phyloP scores from a whole-genome alignment of 306 rosid species.

The Oemleria cerasiformis region DNA sequence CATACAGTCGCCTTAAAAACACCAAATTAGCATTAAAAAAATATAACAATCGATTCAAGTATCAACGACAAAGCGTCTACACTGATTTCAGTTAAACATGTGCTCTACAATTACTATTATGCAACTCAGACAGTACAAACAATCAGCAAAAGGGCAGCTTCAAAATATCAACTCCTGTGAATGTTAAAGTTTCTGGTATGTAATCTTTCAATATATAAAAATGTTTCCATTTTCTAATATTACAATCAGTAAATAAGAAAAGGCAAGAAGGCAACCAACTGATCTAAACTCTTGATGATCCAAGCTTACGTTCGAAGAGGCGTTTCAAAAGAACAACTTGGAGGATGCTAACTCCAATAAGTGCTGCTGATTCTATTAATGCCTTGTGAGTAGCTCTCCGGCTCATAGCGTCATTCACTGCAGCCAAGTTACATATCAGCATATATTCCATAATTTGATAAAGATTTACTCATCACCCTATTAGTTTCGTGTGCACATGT shows the following conservation, averaged over 20 bases:
- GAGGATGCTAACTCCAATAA: slow-evolving; percentile 68
- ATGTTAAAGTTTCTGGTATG: not conserved
- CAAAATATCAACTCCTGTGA: not conserved
- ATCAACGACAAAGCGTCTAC: slow-evolving; percentile 3
- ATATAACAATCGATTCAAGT: not conserved
- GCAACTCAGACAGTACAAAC: slow-evolving; percentile 9
- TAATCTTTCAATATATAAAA: slow-evolving; percentile 4
- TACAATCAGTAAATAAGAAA: slow-evolving; percentile 20
- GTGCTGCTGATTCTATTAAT: slow-evolving; percentile 66
- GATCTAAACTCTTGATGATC: slow-evolving; percentile 69
- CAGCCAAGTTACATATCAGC: slow-evolving; percentile 18
- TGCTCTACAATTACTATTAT: not conserved
- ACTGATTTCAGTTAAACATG: slow-evolving; percentile 8
- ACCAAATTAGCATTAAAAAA: not conserved
- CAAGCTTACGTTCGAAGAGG: slow-evolving; percentile 74
- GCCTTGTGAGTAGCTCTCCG: slow-evolving; percentile 77
- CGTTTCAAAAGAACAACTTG: slow-evolving; percentile 81
- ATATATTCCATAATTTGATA: not conserved
- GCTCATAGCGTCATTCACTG: slow-evolving; percentile 93
- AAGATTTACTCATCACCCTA: not conserved
- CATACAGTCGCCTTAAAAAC: not conserved
- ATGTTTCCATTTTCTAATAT: slow-evolving; percentile 12
- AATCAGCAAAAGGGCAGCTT: slow-evolving; percentile 16
- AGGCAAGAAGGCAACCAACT: not conserved
- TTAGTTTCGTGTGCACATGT: not conserved